Percentiles rank a stretch among this genome's conserved stretches.
phyloP scores from a whole-genome alignment of 192 early-diverging fungal genomes.

The Rhizoclosmatium sp. region DNA sequence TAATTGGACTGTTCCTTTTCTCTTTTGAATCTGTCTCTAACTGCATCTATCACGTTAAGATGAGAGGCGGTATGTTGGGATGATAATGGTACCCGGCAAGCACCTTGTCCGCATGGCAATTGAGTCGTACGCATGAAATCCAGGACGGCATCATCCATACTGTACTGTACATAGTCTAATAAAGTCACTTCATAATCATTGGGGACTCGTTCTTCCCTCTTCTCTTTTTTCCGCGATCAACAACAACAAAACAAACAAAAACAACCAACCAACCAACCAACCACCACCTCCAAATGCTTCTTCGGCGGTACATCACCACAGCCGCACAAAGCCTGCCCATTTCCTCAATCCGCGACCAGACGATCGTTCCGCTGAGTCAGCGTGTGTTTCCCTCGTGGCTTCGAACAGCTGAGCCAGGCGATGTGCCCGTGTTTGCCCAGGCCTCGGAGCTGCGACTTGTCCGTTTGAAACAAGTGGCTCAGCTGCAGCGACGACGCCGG shows the following conservation, averaged over 20 bases:
- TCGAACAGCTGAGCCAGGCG: too few species aligned
- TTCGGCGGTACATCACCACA: not conserved
- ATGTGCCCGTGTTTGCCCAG: too few species aligned
- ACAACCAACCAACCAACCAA: too few species aligned
- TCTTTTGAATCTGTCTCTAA: conserved; percentile 15
- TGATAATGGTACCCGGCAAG: conserved; percentile 81
- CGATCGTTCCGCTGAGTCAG: not conserved
- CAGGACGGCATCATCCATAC: too few species aligned
- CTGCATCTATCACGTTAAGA: conserved; percentile 35
- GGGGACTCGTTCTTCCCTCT: not conserved
- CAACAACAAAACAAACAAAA: too few species aligned
- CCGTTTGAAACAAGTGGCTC: too few species aligned
- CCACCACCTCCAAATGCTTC: not conserved
- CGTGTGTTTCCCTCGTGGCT: conserved; percentile 5
- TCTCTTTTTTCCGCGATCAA: not conserved
- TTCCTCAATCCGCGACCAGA: not conserved
- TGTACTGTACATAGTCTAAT: too few species aligned
- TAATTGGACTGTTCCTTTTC: not conserved
- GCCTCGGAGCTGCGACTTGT: too few species aligned
- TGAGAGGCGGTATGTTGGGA: conserved; percentile 69
- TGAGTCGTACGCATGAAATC: conserved; percentile 40
- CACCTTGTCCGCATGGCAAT: conserved; percentile 70
- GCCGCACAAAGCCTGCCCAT: not conserved
- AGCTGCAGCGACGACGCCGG: too few species aligned
- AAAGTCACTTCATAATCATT: too few species aligned